Evolutionary conservation across 768 basidiomycete species (phyloP).

Genomic region (Kwoniella bestiolae): DNA sequence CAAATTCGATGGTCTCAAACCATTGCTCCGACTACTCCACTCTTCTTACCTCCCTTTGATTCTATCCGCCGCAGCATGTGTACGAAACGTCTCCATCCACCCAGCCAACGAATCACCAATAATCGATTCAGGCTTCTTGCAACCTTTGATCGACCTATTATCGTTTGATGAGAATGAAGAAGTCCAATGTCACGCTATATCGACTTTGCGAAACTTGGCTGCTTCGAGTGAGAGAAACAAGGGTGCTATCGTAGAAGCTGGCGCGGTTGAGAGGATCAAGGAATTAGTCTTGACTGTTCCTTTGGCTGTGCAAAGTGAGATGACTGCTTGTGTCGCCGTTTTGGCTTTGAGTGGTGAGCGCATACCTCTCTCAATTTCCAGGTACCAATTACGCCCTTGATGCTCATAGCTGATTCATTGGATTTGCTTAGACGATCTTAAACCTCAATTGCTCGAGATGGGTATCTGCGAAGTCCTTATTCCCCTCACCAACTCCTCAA

Average conservation of each 20-base stretch:
- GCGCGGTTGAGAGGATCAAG: constrained; percentile 94
- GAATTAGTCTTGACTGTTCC: constrained; percentile 93
- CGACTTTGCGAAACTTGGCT: constrained; percentile 92
- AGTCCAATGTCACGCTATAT: constrained; percentile 98
- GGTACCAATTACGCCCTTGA: neutral
- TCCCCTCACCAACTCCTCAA: constrained; percentile 91
- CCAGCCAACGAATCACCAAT: constrained; percentile 98
- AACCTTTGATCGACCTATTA: constrained; percentile 90
- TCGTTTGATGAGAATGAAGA: constrained; percentile 99
- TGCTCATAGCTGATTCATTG: neutral
- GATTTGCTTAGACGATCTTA: constrained; percentile 77
- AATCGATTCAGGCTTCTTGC: constrained; percentile 96
- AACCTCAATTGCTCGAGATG: constrained; percentile 95
- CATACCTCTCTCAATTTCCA: neutral
- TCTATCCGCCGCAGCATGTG: constrained; percentile 95
- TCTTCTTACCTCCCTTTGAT: constrained; percentile 97
- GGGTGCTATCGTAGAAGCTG: constrained; percentile 94
- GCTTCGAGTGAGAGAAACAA: constrained; percentile 99
- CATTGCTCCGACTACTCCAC: constrained; percentile 89
- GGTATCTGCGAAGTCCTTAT: constrained; percentile 97
- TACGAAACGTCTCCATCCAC: constrained; percentile 98
- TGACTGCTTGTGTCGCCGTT: constrained; percentile 98
- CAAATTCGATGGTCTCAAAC: constrained; percentile 87
- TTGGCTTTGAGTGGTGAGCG: constrained; percentile 86
- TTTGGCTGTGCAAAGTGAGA: constrained; percentile 96